Conservation (phyloP, 225 moss, liverwort and hornwort genomes). For the Pseudisothecium myosuroides region DNA sequence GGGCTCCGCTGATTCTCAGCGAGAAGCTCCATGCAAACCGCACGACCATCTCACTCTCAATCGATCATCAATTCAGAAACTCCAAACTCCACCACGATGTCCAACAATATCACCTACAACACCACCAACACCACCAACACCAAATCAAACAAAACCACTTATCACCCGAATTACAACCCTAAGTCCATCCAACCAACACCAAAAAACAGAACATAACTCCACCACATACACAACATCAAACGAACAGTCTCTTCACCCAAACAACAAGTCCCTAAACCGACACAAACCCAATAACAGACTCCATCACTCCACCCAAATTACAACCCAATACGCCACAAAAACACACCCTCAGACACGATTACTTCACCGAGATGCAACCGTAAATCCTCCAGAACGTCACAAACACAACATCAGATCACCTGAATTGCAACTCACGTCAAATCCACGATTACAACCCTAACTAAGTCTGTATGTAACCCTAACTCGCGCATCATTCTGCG, state of each 20-base stretch:
- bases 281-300: background rate
- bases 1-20: conserved; percentile 43
- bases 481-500: background rate
- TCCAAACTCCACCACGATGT: background rate
- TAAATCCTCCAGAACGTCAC: background rate
- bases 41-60: conserved; percentile 27
- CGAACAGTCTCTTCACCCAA: background rate
- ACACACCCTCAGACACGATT: no score
- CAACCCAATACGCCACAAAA: background rate
- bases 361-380: background rate
- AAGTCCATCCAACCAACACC: background rate
- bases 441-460: background rate
- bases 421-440: background rate
- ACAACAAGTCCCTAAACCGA: background rate
- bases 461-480: background rate
- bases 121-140: background rate
- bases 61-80: background rate
- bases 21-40: conserved; percentile 50
- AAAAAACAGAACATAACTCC: background rate
- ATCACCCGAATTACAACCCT: background rate
- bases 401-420: background rate
- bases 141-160: background rate
- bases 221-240: background rate
- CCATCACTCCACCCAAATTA: background rate
- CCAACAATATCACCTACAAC: conserved; percentile 6